Conservation (phyloP, 805 yeast genomes). For the Schizosaccharomyces lindneri region DNA sequence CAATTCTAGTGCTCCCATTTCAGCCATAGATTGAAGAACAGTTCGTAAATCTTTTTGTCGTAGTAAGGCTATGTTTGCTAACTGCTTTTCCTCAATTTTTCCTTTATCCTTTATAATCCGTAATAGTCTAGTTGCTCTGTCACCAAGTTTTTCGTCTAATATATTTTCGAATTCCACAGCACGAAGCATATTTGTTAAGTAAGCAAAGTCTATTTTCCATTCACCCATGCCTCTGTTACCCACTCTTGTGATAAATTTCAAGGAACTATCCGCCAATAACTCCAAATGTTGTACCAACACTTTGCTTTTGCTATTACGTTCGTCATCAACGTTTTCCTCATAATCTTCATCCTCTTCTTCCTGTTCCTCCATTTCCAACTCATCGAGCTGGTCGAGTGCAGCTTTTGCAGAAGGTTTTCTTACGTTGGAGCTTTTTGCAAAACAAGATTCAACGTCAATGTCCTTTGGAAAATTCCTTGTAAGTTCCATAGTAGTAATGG, state of each 20-base stretch:
- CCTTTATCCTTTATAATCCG: constrained; percentile 49
- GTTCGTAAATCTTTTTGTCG: constrained; percentile 56
- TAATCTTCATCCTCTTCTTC: constrained; percentile 2
- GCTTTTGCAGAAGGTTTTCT: background rate
- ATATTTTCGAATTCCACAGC: constrained; percentile 15
- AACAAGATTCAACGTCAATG: background rate
- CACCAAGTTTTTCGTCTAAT: constrained; percentile 15
- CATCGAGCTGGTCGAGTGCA: background rate
- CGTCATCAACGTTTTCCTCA: background rate
- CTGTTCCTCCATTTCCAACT: background rate
- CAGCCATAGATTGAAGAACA: constrained; percentile 38
- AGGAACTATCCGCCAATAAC: constrained; percentile 26
- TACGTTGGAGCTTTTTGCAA: background rate
- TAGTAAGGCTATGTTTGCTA: constrained; percentile 42
- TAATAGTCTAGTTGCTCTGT: constrained; percentile 42
- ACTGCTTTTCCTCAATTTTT: constrained; percentile 61
- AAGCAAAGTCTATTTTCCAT: constrained; percentile 18
- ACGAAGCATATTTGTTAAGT: constrained; percentile 11
- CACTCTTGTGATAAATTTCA: constrained; percentile 36
- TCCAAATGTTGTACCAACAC: constrained; percentile 40
- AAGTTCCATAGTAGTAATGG: background rate
- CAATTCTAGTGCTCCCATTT: constrained; percentile 50
- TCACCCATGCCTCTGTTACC: constrained; percentile 27
- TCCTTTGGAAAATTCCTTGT: background rate
- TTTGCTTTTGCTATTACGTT: constrained; percentile 2